Evolutionary conservation across 176 grass and related monocot species (phyloP).

Genomic region (Paspalum vaginatum): DNA sequence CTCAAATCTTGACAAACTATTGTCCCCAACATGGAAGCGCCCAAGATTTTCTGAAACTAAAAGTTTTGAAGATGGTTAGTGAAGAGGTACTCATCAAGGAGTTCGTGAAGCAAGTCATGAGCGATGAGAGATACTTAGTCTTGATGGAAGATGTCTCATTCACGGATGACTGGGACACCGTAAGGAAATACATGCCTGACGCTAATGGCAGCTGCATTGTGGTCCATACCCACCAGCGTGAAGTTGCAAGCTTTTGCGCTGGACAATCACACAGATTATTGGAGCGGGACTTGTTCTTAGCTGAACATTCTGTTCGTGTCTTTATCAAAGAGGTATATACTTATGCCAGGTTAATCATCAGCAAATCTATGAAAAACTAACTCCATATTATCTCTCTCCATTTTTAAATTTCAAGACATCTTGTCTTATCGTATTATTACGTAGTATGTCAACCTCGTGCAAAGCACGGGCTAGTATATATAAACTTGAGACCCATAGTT

Average conservation of each 20-base stretch:
- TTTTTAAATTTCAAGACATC: too few species aligned
- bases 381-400: too few species aligned
- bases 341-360: too few species aligned
- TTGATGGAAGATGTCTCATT: conserved; percentile 5
- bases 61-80: background rate
- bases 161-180: background rate
- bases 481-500: too few species aligned
- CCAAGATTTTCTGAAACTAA: background rate
- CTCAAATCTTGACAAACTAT: background rate
- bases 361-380: too few species aligned
- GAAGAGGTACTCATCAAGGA: background rate
- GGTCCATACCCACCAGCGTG: background rate
- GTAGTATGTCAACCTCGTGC: too few species aligned
- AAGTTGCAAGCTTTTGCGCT: conserved; percentile 14
- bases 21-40: background rate
- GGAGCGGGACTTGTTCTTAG: background rate
- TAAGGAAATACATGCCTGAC: conserved; percentile 1
- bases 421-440: too few species aligned
- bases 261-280: too few species aligned
- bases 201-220: conserved; percentile 7
- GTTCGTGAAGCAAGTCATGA: background rate
- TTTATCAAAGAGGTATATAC: conserved; percentile 16
- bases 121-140: background rate
- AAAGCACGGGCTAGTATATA: too few species aligned
- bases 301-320: background rate